Conservation (phyloP, 176 grass and related monocot genomes). For the Miscanthus lutarioriparius region DNA sequence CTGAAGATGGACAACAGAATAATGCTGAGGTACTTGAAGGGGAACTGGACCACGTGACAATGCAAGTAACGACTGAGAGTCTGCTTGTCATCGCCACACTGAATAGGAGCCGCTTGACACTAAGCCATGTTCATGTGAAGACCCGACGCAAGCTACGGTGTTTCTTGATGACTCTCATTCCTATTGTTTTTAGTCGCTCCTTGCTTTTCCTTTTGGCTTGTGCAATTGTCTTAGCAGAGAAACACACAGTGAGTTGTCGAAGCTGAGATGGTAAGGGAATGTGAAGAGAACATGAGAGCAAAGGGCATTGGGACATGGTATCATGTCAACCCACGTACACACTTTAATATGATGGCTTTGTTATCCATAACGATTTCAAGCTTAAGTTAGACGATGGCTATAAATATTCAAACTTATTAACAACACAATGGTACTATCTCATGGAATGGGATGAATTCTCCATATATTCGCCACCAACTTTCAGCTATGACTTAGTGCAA, state of each 20-base stretch:
- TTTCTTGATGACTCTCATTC: conserved; percentile 38
- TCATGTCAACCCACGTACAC: background rate
- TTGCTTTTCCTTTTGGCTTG: background rate
- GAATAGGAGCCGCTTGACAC: background rate
- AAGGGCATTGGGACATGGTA: background rate
- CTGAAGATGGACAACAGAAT: background rate
- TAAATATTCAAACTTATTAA: background rate
- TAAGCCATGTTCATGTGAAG: background rate
- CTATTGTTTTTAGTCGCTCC: background rate
- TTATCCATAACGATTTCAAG: background rate
- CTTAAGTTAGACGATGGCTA: background rate
- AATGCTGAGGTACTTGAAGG: background rate
- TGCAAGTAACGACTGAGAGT: background rate
- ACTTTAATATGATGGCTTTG: background rate
- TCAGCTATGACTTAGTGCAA: background rate
- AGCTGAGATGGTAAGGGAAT: background rate
- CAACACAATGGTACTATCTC: background rate
- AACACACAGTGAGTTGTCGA: no score
- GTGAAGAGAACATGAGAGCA: conserved; percentile 7
- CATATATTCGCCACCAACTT: background rate
- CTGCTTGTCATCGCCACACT: background rate
- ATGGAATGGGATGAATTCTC: background rate
- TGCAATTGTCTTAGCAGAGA: no score
- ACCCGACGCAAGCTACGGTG: background rate
- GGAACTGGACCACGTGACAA: background rate